Evolutionary conservation across 2,329 filamentous ascomycete species (phyloP), one percentile per base, ranked within the genome.

Genomic region (Fusarium xyrophilum): DNA sequence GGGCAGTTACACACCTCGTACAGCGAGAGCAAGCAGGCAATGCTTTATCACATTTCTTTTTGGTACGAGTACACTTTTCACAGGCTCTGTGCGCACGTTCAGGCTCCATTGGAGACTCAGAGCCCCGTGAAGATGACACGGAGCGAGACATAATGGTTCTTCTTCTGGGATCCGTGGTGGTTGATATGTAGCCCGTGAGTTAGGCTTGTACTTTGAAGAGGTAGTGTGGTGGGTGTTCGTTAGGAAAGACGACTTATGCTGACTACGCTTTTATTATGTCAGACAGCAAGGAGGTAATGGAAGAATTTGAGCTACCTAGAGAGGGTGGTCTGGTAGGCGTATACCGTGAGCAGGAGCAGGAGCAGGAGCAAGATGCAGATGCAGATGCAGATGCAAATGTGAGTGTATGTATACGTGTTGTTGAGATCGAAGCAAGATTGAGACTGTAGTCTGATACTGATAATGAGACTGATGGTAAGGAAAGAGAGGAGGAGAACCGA

Each of bases 41-140:
- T 35, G 75, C 77, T 71, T 79, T 79, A 70, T 79, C 77, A 60
- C 77, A 79, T 64, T 78, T 79, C 75, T 79, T 79, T 72, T 79
- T 79, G 55, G 77, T 79, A 42, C 77, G 66, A 13, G 77, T 79
- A 68, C 77, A 79, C 65, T 79, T 79, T 66, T 79, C 77, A 70
- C 77, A 79, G 28, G 77, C 77, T 38, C 77, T 71, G 58, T 78
- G 77, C 47, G 77, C 77, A 57, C 76, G 76, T 56, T 75, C 75
- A 46, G 68, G 63, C 51, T 76, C 74, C 68, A 75, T 74, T 44
- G 75, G 75, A 35, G 75, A 77, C 44, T 76, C 68, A 60, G 75
- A 76, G 48, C 69, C 73, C 54, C 70, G 66, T 46, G 72, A 74
- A 21, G 73, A 74, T 44, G 70, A 74, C 60, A 69, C 66, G 48